Conservation (phyloP, 2,329 filamentous ascomycete genomes). For the Escovopsis weberi region DNA sequence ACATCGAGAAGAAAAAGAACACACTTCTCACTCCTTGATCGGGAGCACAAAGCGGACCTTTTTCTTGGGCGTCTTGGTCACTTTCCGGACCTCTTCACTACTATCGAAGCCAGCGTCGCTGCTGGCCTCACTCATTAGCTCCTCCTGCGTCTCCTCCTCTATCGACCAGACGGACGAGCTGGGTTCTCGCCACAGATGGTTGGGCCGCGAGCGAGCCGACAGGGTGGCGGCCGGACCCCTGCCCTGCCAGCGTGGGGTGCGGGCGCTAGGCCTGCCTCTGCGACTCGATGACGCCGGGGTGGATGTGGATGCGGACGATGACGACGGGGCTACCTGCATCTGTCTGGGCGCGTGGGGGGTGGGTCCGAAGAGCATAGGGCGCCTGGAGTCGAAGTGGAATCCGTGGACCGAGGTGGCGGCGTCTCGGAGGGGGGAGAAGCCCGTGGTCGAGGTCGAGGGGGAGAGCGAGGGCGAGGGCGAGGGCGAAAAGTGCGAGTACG, state of each 20-base stretch:
- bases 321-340: too few species aligned
- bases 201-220: conserved; percentile 22
- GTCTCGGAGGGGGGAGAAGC: conserved; percentile 28
- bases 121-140: conserved; percentile 24
- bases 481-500: conserved; percentile 22
- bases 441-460: conserved; percentile 17
- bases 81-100: conserved; percentile 11
- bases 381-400: conserved; percentile 13
- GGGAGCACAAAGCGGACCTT: conserved; percentile 41
- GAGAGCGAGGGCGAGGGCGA: conserved; percentile 25
- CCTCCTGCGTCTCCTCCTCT: conserved; percentile 43
- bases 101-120: conserved; percentile 18
- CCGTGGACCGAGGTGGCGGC: conserved; percentile 6
- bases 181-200: conserved; percentile 38
- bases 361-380: conserved; percentile 15
- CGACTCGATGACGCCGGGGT: not conserved
- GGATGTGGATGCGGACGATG: too few species aligned
- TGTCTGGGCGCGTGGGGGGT: conserved; percentile 1
- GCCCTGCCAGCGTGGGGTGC: conserved; percentile 15
- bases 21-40: conserved; percentile 19
- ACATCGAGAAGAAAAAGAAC: not conserved
- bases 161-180: conserved; percentile 47
- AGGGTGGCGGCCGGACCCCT: conserved; percentile 8
- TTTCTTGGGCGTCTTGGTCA: conserved; percentile 38
- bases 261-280: conserved; percentile 14